Evolutionary conservation across 2,329 filamentous ascomycete species (phyloP).

Genomic region (Cercospora berteroae): DNA sequence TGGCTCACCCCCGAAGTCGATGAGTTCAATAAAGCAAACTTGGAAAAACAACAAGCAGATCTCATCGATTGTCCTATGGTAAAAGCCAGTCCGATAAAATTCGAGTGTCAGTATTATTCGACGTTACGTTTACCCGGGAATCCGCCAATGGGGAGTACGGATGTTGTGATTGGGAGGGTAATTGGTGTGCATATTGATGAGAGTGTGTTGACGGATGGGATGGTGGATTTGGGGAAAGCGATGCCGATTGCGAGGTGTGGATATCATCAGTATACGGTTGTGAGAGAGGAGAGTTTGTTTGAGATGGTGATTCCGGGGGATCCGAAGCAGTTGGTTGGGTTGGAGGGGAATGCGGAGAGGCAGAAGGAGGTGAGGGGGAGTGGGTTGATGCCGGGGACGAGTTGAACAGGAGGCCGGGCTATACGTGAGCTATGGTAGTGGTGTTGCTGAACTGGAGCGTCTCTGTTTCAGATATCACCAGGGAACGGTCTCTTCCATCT

Average conservation of each 20-base stretch:
- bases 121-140: constrained; percentile 57
- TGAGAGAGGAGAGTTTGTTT: constrained; percentile 52
- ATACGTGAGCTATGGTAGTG: too few relatives aligned
- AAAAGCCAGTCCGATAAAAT: constrained; percentile 54
- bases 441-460: too few relatives aligned
- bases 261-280: constrained; percentile 59
- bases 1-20: constrained; percentile 52
- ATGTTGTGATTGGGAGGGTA: constrained; percentile 58
- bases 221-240: constrained; percentile 57
- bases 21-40: constrained; percentile 53
- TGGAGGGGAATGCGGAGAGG: constrained; percentile 37
- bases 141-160: constrained; percentile 57
- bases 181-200: constrained; percentile 59
- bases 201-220: constrained; percentile 54
- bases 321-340: constrained; percentile 34
- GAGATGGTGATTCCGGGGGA: constrained; percentile 53
- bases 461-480: too few relatives aligned
- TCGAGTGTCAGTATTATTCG: constrained; percentile 58
- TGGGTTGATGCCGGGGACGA: constrained; percentile 14
- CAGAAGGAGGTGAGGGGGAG: constrained; percentile 37
- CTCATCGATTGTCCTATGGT: constrained; percentile 54
- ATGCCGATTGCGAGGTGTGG: constrained; percentile 60
- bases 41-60: constrained; percentile 50
- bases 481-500: too few relatives aligned
- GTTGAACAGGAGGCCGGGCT: too few relatives aligned